Base-by-base conservation (phyloP, 306 rosid species). In the Citrullus colocynthis region DNA sequence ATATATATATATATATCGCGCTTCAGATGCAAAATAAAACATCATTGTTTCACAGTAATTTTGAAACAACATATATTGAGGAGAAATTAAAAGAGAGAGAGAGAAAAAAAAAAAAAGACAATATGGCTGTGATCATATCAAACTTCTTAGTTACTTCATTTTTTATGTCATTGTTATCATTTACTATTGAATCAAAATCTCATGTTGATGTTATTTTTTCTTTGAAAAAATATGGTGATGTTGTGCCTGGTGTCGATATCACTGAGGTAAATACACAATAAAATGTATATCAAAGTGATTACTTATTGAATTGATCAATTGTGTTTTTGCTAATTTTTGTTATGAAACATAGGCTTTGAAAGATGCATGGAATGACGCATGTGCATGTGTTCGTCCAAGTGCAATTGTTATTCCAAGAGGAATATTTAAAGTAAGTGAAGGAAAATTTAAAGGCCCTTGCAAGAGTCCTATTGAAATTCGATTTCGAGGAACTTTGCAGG, bases 401-500 rank as follows among this genome's bases (percentile, higher is more conserved):
- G 15, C 45, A 3, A 48, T 48, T 3, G 5, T 48, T 48, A 48
- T 48, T 48, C 17, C 54, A 4, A 13, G 5, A 48, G 54, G 54
- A 5, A 14, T 48, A 3, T 48, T 11, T 14, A 13, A 48, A 48
- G 15, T 48, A 48, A 48, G 16, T 12, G 2, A 48, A 13, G 15
- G 16, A 3, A 12, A 3, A 1, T 14, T 48, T 12, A 4, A 52
- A 52, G 57, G 57, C 1, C 57, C 16, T 48, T 48, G 17, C 16
- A 48, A 48, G 73, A 85, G 83, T 51, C 83, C 84, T 1, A 66
- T 82, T 24, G 86, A 78, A 41, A 0, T 87, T 32, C 71, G 34
- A 72, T 2, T 56, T 0, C 5, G 28, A n/a, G 90, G 88, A 14
- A 82, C 84, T 54, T 30, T 89, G 16, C 59, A 74, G 64, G 85